These are phyloP conservation scores for Polytolypa hystricis DNA, from an alignment of 2,329 filamentous ascomycete genomes.

Conservation along the genomic window DNA sequence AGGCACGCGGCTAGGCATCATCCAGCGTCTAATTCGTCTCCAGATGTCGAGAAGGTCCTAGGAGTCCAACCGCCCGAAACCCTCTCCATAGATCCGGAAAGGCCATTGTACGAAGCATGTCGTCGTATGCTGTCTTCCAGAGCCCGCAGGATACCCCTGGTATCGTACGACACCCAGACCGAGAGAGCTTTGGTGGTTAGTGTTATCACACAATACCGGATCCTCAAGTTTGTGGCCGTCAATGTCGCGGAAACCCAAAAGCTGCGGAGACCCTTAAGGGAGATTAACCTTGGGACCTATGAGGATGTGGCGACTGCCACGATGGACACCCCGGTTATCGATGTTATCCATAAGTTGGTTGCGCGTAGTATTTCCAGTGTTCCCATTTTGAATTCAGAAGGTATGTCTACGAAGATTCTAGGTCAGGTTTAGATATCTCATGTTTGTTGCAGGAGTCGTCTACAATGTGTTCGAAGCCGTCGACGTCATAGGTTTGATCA, in stretches of 20 bases:
- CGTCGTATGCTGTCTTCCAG: constrained; percentile 88
- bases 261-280: constrained; percentile 74
- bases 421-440: too few relatives aligned
- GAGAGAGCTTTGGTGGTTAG: constrained; percentile 85
- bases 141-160: constrained; percentile 82
- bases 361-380: constrained; percentile 89
- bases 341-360: constrained; percentile 89
- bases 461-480: constrained; percentile 97
- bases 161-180: constrained; percentile 91
- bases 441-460: constrained; percentile 44
- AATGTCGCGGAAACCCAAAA: constrained; percentile 83
- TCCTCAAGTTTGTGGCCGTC: constrained; percentile 96
- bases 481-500: constrained; percentile 92
- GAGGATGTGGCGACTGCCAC: constrained; percentile 64
- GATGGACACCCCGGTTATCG: constrained; percentile 86
- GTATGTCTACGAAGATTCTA: constrained; percentile 6
- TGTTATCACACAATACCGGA: constrained; percentile 95
- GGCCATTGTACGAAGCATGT: constrained; percentile 88
- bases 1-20: constrained; percentile 1
- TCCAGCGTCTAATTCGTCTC: neutral
- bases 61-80: constrained; percentile 86
- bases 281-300: constrained; percentile 80
- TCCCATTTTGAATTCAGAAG: constrained; percentile 73
- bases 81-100: constrained; percentile 84
- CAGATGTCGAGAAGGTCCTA: constrained; percentile 92